Conservation (phyloP, 169 alveolate genomes). For the Blepharisma undulans region DNA sequence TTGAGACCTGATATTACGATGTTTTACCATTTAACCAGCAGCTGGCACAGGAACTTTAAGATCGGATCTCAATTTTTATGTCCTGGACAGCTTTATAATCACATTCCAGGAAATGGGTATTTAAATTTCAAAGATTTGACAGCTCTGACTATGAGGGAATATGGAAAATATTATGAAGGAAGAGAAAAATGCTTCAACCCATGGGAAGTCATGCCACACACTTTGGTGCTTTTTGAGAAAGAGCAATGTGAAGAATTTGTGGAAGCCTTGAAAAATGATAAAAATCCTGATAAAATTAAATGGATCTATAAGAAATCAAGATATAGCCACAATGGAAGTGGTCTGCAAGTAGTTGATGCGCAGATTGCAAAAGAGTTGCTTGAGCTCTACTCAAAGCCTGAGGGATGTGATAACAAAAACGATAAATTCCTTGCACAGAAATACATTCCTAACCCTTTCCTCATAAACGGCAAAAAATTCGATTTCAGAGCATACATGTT, state of each 20-base stretch:
- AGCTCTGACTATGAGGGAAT: conserved; percentile 14
- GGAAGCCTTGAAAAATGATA: neutral
- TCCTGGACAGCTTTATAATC: conserved; percentile 32
- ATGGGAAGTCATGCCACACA: conserved; percentile 18
- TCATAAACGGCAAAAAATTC: conserved; percentile 54
- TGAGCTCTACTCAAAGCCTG: neutral
- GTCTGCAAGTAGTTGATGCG: conserved; percentile 12
- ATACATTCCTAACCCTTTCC: conserved; percentile 56
- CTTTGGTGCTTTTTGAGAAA: neutral
- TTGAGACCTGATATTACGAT: conserved; percentile 21
- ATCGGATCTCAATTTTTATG: conserved; percentile 37
- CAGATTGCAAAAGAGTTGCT: conserved; percentile 7
- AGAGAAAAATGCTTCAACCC: conserved; percentile 41
- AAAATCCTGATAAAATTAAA: neutral
- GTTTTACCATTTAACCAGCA: neutral
- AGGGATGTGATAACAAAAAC: conserved; percentile 20
- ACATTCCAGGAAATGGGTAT: conserved; percentile 35
- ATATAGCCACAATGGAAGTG: conserved; percentile 37
- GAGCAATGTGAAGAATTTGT: conserved; percentile 20
- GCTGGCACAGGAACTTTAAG: conserved; percentile 8
- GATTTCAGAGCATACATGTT: conserved; percentile 65
- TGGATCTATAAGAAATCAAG: conserved; percentile 19
- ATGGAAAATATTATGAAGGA: conserved; percentile 25
- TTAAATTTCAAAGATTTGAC: conserved; percentile 32
- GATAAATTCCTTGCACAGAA: conserved; percentile 43